Conservation (phyloP, 768 basidiomycete species). For the Boletus reticulatus region DNA sequence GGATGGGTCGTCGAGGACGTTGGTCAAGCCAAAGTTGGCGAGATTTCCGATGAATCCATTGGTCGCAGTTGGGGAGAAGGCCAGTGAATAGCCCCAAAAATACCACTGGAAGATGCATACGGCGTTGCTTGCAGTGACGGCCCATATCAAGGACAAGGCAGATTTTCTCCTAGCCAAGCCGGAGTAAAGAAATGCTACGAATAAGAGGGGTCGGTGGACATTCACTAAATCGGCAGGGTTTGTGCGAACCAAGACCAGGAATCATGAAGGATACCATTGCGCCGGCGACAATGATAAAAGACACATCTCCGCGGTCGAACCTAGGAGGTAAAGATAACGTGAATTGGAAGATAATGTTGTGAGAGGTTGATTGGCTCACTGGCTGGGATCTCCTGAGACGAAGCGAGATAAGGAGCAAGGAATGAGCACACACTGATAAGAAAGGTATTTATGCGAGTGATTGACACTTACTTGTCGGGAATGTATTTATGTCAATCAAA, state of each 20-base stretch:
- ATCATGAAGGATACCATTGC: conserved; percentile 78
- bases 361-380: conserved; percentile 24
- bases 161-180: conserved; percentile 70
- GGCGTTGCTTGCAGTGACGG: conserved; percentile 68
- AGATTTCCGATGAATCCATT: conserved; percentile 82
- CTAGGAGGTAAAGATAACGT: conserved; percentile 31
- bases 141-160: conserved; percentile 74
- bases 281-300: conserved; percentile 67
- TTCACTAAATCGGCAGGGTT: not conserved
- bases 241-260: conserved; percentile 59
- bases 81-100: conserved; percentile 80
- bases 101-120: conserved; percentile 82
- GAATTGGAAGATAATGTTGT: not conserved
- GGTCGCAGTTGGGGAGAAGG: conserved; percentile 75
- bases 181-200: conserved; percentile 67
- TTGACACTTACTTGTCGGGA: conserved; percentile 16
- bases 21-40: conserved; percentile 69
- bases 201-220: not conserved
- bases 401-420: conserved; percentile 4
- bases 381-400: conserved; percentile 21
- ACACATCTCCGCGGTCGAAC: conserved; percentile 69
- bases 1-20: conserved; percentile 69
- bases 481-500: not conserved
- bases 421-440: conserved; percentile 6
- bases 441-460: not conserved